Base-by-base conservation (phyloP, 441 rosid genomes). In the Euphorbia schlechtendalii region DNA sequence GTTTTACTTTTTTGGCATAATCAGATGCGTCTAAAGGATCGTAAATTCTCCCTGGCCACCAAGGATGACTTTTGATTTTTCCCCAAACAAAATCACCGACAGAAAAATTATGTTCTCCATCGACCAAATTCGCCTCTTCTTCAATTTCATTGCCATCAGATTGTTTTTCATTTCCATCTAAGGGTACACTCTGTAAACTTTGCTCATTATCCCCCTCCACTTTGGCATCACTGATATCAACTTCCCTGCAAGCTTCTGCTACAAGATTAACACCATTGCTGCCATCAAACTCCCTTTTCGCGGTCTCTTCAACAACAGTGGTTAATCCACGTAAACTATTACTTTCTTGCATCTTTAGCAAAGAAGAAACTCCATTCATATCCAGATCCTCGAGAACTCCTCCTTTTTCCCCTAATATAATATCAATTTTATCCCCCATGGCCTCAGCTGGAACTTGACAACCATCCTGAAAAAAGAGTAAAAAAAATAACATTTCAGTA, bases 11-110 rank as follows among this genome's bases (percentile, higher is more conserved):
- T 53, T 69, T 67, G 1, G 96, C 94, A 66, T 67, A 72, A 30
- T 86, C 82, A 3, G 96, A 89, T 43, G 96, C 96, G 78, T 81
- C 71, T 0, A 69, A 64, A 10, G 86, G 73, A 79, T 88, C 85
- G 63, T 86, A 87, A 58, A 92, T 56, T 84, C 82, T 83, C 43
- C 94, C 96, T 0, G 98, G 94, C 98, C 96, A 92, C 94, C 96
- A 92, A 55, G 89, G 92, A 63, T 92, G 86, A 63, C 80, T 73
- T 74, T 73, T 87, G 54, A 81, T 80, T 76, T 85, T 83, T 56
- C 87, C 92, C 96, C 98, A 92, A 12, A 89, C 92, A 59, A 86
- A 86, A 73, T 86, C 96, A 69, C 96, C 98, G 10, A 83, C 85
- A 66, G 67, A 70, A 60, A 81, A 88, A 60, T 69, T 76, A 71